These are phyloP conservation scores for Aspergillus tanneri DNA, from an alignment of 2,329 filamentous ascomycete genomes.

Conservation along the genomic window DNA sequence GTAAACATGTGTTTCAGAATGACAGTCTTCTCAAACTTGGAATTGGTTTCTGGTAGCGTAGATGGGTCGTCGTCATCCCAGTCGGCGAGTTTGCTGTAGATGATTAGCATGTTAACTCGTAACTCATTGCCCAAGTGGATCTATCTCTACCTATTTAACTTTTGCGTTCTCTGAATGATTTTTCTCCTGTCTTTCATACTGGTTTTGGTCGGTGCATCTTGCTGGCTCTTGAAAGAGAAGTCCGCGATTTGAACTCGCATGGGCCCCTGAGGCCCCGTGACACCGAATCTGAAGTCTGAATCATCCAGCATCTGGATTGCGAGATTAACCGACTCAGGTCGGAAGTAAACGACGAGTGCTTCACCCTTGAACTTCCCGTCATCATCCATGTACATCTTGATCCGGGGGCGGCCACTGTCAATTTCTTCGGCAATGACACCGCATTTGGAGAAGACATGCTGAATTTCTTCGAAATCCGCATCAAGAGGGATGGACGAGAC, in stretches of 20 bases:
- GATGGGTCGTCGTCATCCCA: constrained; percentile 88
- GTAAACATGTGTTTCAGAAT: constrained; percentile 95
- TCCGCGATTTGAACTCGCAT: constrained; percentile 86
- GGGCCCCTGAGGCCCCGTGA: constrained; percentile 54
- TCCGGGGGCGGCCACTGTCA: constrained; percentile 79
- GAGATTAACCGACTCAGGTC: constrained; percentile 82
- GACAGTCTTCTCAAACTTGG: constrained; percentile 73
- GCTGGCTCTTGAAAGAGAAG: constrained; percentile 84
- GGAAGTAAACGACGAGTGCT: constrained; percentile 90
- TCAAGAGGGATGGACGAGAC: constrained; percentile 83
- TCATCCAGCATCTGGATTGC: constrained; percentile 55
- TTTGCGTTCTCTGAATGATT: constrained; percentile 87
- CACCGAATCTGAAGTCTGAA: constrained; percentile 68
- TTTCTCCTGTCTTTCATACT: constrained; percentile 75
- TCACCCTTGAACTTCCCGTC: constrained; percentile 88
- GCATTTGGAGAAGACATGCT: constrained; percentile 80
- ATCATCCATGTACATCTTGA: constrained; percentile 87
- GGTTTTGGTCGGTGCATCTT: constrained; percentile 59
- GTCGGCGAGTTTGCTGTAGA: constrained; percentile 75
- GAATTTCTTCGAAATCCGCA: constrained; percentile 74
- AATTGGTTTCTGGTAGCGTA: constrained; percentile 55
- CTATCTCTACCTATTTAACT: constrained; percentile 64
- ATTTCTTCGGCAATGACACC: constrained; percentile 94
- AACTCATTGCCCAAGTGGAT: neutral
- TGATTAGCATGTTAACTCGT: constrained; percentile 18